phyloP scores from a whole-genome alignment of 1,139 yeast species.

The Schwanniomyces etchellsii region DNA sequence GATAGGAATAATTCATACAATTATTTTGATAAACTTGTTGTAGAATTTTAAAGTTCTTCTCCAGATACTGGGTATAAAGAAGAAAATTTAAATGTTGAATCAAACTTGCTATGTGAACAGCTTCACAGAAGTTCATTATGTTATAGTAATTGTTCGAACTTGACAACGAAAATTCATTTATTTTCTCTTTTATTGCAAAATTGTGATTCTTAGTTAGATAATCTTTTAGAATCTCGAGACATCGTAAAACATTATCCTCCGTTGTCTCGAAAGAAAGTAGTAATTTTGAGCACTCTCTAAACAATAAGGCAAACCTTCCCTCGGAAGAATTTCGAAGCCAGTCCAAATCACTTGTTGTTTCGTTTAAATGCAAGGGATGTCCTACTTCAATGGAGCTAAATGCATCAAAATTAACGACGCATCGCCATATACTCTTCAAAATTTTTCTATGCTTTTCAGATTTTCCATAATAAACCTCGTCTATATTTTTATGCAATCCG shows the following conservation, averaged over 20 bases:
- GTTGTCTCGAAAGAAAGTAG: neutral
- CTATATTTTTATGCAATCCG: constrained; percentile 6
- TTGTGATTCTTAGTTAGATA: neutral
- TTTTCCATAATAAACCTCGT: constrained; percentile 2
- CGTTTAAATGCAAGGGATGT: constrained; percentile 4
- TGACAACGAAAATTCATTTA: no score
- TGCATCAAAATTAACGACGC: constrained; percentile 4
- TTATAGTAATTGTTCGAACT: no score
- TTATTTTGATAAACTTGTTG: no score
- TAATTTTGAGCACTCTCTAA: constrained; percentile 1
- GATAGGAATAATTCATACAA: no score
- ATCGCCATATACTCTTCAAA: constrained; percentile 4
- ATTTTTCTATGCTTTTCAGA: neutral
- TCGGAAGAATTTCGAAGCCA: neutral
- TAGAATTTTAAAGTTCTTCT: no score
- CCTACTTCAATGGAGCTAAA: constrained; percentile 5
- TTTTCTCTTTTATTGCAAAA: no score
- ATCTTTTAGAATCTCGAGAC: neutral
- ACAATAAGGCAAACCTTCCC: neutral
- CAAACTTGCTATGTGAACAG: no score
- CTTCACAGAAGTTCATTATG: no score
- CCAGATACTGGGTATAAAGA: no score
- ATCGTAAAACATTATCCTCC: neutral
- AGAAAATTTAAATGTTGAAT: no score
- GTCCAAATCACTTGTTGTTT: constrained; percentile 1